A percentile compares a stretch with the other conserved stretches of the same genome.
Evolutionary conservation across 805 yeast species (phyloP).

Genomic region (Saturnispora silvae): DNA sequence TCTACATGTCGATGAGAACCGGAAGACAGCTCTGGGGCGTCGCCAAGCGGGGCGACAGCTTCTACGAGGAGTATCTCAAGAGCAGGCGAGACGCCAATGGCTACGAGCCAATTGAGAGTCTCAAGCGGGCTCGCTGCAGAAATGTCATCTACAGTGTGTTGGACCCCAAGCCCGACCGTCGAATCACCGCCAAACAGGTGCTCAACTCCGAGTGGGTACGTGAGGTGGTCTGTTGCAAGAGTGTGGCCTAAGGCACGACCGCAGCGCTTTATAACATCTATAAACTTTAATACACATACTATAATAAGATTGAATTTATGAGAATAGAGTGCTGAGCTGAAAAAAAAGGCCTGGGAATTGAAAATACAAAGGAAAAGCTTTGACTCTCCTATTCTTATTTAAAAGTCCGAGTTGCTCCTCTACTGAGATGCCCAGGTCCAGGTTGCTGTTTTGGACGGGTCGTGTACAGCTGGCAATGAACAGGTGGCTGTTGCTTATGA

Average conservation of each 20-base stretch:
- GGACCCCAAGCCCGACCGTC: conserved; percentile 81
- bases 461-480: neutral
- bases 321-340: no score
- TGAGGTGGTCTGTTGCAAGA: conserved; percentile 66
- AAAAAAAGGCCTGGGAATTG: no score
- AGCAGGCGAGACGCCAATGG: conserved; percentile 79
- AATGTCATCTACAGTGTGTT: conserved; percentile 88
- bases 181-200: conserved; percentile 82
- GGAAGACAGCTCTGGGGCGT: conserved; percentile 89
- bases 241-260: no score
- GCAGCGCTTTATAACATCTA: no score
- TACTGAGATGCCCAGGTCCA: conserved; percentile 1
- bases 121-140: conserved; percentile 81
- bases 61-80: conserved; percentile 59
- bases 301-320: no score
- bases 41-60: conserved; percentile 74
- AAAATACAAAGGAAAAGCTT: no score
- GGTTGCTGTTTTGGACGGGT: conserved; percentile 1
- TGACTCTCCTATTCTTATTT: no score
- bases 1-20: conserved; percentile 88
- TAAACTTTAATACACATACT: no score
- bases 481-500: neutral
- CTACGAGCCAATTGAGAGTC: conserved; percentile 79
- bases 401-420: no score
- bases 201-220: conserved; percentile 94